Conservation (phyloP, 1,139 yeast genomes). For the Fermentozyma sake region DNA sequence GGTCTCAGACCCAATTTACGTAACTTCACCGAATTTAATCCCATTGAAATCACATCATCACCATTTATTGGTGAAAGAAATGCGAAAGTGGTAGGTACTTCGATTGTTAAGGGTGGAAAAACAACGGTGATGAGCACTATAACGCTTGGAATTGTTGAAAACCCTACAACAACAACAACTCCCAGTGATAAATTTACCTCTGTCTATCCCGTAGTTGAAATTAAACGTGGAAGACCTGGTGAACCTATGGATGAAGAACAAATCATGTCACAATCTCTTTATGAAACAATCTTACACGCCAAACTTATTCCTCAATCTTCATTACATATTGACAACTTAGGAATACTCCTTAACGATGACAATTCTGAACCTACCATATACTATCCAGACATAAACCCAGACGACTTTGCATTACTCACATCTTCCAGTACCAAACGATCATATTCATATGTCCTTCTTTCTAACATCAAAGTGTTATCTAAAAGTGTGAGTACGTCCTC, state of each 20-base stretch:
- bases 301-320: constrained; percentile 46
- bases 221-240: constrained; percentile 69
- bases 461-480: constrained; percentile 73
- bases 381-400: constrained; percentile 35
- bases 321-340: constrained; percentile 43
- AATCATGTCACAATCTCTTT: constrained; percentile 66
- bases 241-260: constrained; percentile 92
- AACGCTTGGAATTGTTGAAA: constrained; percentile 57
- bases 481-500: constrained; percentile 61
- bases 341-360: constrained; percentile 42
- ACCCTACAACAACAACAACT: constrained; percentile 10
- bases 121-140: constrained; percentile 74
- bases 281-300: constrained; percentile 54
- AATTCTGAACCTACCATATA: constrained; percentile 4
- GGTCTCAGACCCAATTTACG: constrained; percentile 76
- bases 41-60: constrained; percentile 43
- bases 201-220: constrained; percentile 76
- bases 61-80: constrained; percentile 32
- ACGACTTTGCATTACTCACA: constrained; percentile 16
- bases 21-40: constrained; percentile 66
- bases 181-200: constrained; percentile 37
- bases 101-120: constrained; percentile 68
- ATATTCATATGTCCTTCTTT: constrained; percentile 64
- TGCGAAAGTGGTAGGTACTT: constrained; percentile 57
- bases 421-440: constrained; percentile 15